Evolutionary conservation across 2,329 filamentous ascomycete species (phyloP).

Genomic region (Penicillium sp.): DNA sequence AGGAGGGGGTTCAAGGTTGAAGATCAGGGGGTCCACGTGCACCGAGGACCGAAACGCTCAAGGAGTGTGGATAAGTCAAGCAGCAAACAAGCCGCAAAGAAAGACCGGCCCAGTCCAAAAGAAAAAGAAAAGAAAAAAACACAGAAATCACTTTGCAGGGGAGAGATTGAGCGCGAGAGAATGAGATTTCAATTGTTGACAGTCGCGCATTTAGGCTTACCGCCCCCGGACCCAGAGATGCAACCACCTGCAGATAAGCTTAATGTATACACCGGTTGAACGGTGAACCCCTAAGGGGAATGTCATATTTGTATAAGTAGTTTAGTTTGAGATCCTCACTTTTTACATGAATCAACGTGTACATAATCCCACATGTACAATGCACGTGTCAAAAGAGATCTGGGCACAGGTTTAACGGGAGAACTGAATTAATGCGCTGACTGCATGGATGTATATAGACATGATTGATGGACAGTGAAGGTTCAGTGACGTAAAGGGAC

Average conservation of each 20-base stretch:
- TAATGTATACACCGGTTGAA: neutral
- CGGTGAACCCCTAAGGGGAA: neutral
- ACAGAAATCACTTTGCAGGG: constrained; percentile 2
- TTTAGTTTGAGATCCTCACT: neutral
- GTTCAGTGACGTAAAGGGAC: neutral
- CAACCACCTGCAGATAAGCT: constrained; percentile 10
- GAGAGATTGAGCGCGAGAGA: constrained; percentile 10
- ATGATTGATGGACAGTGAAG: neutral
- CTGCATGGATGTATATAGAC: neutral
- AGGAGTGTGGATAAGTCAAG: constrained; percentile 5
- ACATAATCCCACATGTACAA: neutral
- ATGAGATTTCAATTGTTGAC: constrained; percentile 24
- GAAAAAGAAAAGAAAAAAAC: constrained; percentile 6
- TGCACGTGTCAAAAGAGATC: neutral
- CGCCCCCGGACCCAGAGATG: constrained; percentile 17
- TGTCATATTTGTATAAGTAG: neutral
- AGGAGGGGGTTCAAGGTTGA: constrained; percentile 12
- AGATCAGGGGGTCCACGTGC: constrained; percentile 20
- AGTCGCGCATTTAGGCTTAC: constrained; percentile 23
- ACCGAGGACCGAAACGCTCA: constrained; percentile 8
- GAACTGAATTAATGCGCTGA: constrained; percentile 12
- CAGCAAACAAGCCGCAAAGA: constrained; percentile 7
- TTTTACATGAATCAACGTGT: neutral
- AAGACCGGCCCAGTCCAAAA: neutral
- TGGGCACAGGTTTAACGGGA: neutral